These are phyloP conservation scores for Chaetomium globosum DNA, from an alignment of 2,329 filamentous ascomycete species.

Conservation along the genomic window DNA sequence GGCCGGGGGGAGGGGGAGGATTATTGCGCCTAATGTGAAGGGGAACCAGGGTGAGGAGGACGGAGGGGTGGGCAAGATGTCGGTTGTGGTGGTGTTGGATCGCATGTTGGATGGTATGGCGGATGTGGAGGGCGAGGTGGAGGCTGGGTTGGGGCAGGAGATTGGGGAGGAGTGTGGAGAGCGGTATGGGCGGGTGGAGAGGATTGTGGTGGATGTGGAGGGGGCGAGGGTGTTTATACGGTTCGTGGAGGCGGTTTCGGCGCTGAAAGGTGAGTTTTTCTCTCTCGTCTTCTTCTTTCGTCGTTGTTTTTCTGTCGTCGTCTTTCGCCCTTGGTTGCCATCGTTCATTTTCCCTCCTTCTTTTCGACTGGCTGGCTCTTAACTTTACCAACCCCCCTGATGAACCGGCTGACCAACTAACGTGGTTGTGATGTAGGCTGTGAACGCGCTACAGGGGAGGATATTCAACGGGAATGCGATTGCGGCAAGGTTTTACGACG, in stretches of 20 bases:
- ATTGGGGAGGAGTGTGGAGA: slow-evolving; percentile 92
- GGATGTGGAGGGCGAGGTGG: slow-evolving; percentile 75
- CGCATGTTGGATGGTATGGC: slow-evolving; percentile 85
- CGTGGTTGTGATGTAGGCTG: slow-evolving; percentile 61
- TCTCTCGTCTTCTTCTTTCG: not conserved
- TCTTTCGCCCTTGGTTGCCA: no score
- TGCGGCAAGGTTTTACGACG: slow-evolving; percentile 77
- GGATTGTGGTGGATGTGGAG: slow-evolving; percentile 71
- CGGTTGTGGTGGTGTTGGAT: slow-evolving; percentile 76
- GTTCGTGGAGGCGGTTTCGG: slow-evolving; percentile 83
- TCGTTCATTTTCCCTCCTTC: not conserved
- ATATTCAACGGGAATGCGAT: slow-evolving; percentile 88
- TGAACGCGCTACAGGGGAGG: slow-evolving; percentile 84
- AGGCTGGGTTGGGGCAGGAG: slow-evolving; percentile 78
- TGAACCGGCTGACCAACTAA: not conserved
- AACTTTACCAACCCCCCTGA: not conserved
- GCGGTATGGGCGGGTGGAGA: slow-evolving; percentile 84
- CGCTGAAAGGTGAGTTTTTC: slow-evolving; percentile 69
- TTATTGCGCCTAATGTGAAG: slow-evolving; percentile 73
- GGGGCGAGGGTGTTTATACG: slow-evolving; percentile 81
- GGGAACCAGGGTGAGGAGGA: slow-evolving; percentile 23
- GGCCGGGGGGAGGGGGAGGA: slow-evolving; percentile 69
- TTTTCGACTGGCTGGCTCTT: not conserved
- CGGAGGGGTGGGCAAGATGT: slow-evolving; percentile 75
- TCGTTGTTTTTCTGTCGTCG: no score